phyloP scores from a whole-genome alignment of 2,329 filamentous ascomycete genomes.

The Ophiocordyceps polyrhachis-furcata region DNA sequence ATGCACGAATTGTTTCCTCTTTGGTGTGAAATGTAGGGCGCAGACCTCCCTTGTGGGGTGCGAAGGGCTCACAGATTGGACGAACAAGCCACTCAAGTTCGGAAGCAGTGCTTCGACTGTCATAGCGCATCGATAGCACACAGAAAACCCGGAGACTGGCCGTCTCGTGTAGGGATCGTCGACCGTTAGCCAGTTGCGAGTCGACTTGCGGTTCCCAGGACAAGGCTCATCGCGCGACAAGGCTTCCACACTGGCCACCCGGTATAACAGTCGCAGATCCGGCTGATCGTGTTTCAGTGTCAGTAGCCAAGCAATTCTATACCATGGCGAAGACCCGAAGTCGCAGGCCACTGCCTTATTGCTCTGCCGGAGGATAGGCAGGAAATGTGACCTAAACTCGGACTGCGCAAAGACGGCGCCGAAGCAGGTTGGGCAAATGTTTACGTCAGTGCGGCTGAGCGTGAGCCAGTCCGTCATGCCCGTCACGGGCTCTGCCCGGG shows the following conservation, averaged over 20 bases:
- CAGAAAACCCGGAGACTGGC: conserved; percentile 50
- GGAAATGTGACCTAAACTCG: conserved; percentile 47
- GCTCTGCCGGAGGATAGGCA: conserved; percentile 34
- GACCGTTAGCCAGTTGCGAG: conserved; percentile 59
- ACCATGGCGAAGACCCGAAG: conserved; percentile 62
- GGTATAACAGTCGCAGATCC: conserved; percentile 50
- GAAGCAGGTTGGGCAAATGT: conserved; percentile 72
- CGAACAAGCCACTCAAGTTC: conserved; percentile 48
- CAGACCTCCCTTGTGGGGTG: conserved; percentile 38
- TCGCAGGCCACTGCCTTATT: conserved; percentile 50
- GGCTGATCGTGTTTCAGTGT: conserved; percentile 50
- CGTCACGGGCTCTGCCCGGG: conserved; percentile 39
- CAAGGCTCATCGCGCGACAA: conserved; percentile 36
- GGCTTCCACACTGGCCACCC: conserved; percentile 39
- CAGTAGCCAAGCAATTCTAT: conserved; percentile 67
- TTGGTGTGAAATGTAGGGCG: conserved; percentile 41
- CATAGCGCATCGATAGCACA: conserved; percentile 57
- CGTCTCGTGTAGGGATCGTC: conserved; percentile 45
- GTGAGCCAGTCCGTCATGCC: conserved; percentile 68
- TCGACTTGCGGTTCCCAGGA: conserved; percentile 32
- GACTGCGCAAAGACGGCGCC: conserved; percentile 48
- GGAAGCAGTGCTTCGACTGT: conserved; percentile 59
- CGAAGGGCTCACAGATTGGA: conserved; percentile 26
- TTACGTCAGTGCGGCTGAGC: conserved; percentile 51
- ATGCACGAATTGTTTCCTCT: conserved; percentile 33